Evolutionary conservation across 768 basidiomycete genomes (phyloP).

Genomic region (Dentipellis fragilis): DNA sequence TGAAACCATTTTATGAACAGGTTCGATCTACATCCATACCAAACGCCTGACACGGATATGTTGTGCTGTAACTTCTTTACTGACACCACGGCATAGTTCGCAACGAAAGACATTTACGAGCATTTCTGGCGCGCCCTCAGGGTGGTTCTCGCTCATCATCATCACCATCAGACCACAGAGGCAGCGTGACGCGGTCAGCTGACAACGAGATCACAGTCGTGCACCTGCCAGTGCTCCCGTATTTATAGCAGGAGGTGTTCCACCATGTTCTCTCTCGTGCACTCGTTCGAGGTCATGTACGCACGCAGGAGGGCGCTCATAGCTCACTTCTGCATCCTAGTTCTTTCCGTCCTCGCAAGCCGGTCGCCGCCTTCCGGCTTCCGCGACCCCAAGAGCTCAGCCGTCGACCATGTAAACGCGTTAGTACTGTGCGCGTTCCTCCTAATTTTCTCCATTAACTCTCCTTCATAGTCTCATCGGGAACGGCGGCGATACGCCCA

Average conservation of each 20-base stretch:
- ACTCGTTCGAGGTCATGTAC: background rate
- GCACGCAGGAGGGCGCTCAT: background rate
- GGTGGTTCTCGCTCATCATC: too few species aligned
- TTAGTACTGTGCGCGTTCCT: conserved; percentile 16
- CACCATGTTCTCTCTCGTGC: background rate
- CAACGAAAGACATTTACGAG: too few species aligned
- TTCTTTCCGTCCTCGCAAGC: conserved; percentile 1
- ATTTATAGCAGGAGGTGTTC: background rate
- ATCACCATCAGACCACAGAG: background rate
- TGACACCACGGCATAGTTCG: too few species aligned
- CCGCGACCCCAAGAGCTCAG: conserved; percentile 22
- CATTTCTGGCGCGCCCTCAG: too few species aligned
- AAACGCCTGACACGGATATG: too few species aligned
- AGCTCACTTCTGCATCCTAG: conserved; percentile 1
- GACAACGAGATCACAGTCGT: background rate
- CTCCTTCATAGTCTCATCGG: conserved; percentile 43
- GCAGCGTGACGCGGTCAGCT: background rate
- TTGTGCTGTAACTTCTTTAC: too few species aligned
- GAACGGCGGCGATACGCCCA: conserved; percentile 61
- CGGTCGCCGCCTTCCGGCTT: conserved; percentile 13
- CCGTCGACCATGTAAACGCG: conserved; percentile 39
- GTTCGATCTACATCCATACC: too few species aligned
- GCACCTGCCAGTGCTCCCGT: background rate
- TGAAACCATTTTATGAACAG: too few species aligned
- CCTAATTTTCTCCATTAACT: background rate